Conservation (phyloP, 352 stramenopile species). For the Pythium pyrilobum region DNA sequence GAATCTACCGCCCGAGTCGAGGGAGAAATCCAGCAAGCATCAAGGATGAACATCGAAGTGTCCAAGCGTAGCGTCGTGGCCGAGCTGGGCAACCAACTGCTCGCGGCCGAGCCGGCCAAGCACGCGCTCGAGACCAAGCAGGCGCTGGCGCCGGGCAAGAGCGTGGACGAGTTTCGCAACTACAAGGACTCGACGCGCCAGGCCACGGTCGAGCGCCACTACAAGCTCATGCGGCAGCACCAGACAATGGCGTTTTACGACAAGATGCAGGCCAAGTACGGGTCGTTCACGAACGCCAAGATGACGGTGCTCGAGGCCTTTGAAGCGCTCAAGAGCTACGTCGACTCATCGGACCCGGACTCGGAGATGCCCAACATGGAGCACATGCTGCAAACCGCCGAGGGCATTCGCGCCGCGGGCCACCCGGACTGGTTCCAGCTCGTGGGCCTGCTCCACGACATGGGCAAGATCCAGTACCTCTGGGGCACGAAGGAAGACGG, state of each 20-base stretch:
- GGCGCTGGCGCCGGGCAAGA: conserved; percentile 47
- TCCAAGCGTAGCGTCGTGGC: conserved; percentile 14
- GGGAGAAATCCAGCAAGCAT: no score
- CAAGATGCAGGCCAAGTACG: conserved; percentile 73
- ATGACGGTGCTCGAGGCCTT: conserved; percentile 93
- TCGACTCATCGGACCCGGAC: conserved; percentile 93
- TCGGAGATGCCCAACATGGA: conserved; percentile 87
- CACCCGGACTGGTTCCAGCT: conserved; percentile 93
- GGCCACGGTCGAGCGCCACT: conserved; percentile 65
- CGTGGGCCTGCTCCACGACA: conserved; percentile 90
- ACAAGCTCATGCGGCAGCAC: conserved; percentile 70
- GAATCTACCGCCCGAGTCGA: not conserved
- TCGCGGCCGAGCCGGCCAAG: not conserved
- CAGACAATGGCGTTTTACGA: conserved; percentile 65
- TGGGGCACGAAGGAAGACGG: conserved; percentile 82
- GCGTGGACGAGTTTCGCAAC: conserved; percentile 69
- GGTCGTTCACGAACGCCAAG: conserved; percentile 58
- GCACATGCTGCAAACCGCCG: conserved; percentile 93
- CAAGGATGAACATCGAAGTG: conserved; percentile 20
- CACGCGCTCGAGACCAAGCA: conserved; percentile 26
- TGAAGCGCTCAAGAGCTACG: conserved; percentile 83
- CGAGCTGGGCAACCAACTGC: not conserved
- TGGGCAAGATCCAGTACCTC: conserved; percentile 95
- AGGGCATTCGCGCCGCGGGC: conserved; percentile 84
- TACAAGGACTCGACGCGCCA: conserved; percentile 71